Base-by-base conservation (phyloP, 1,284 basidiomycete genomes). In the Omphalotus olearius region DNA sequence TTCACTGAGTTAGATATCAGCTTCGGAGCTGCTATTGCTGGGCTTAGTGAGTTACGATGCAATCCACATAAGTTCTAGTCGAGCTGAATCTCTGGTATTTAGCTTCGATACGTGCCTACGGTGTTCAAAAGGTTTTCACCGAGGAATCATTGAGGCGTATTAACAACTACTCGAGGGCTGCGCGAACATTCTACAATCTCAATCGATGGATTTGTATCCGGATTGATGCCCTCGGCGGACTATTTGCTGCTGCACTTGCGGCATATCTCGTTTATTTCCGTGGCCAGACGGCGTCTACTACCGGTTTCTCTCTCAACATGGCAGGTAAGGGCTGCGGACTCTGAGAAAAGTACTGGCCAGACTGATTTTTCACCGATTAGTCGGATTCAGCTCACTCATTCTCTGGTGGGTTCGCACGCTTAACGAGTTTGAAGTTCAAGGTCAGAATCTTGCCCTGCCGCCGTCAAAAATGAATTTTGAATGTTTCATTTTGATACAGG, bases 11-110 rank as follows among this genome's bases (percentile, higher is more conserved):
- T 28, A 35, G 16, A 35, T 13, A 18, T 41, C 49, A 69, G 66
- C 60, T 86, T 91, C 58, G 81, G 83, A 13, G 80, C 84, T 33
- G 79, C 84, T 0, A 76, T 89, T 40, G 67, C 76, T 6, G 88
- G 89, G 23, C 71, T 91, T 33, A 71, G 82, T 85, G 56, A 50
- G 76, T 62, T 39, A n/a, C n/a, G n/a, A n/a, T 37, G 56, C 42
- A 43, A 36, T 20, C 30, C 40, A 14, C 41, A 48, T 37, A 38
- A 26, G 46, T 44, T 23, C 23, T 5, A 3, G 23, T 23, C 23
- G 16, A 54, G n/a, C 30, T 44, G 28, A 36, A 17, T 3, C 7
- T 14, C n/a, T 30, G 14, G 13, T 16, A 18, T 41, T 3, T 53
- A 83, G 82, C 76, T 1, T 85, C 82, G 4, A 79, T 87, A 43